Conservation (phyloP, 2,329 filamentous ascomycete genomes). For the Periconia digitata region DNA sequence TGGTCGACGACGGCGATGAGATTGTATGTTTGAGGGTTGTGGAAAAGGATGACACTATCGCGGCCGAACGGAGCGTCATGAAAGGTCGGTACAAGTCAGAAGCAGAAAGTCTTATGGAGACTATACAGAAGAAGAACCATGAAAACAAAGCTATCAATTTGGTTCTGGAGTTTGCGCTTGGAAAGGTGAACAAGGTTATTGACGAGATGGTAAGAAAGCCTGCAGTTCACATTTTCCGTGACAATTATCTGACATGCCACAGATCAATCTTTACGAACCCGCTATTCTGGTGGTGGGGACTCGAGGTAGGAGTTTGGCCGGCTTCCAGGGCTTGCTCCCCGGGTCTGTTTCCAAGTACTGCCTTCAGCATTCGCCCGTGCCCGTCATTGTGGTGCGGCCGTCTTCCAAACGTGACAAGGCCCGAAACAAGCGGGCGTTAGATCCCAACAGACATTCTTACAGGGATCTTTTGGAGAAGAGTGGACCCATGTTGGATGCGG, state of each 20-base stretch:
- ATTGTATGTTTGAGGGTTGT: constrained; percentile 87
- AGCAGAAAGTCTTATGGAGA: constrained; percentile 71
- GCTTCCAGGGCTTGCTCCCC: constrained; percentile 81
- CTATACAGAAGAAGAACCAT: constrained; percentile 78
- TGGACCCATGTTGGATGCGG: constrained; percentile 56
- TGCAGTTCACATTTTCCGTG: too few species aligned
- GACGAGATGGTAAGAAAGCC: constrained; percentile 82
- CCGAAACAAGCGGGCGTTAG: constrained; percentile 79
- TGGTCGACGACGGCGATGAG: constrained; percentile 92
- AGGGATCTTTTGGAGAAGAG: constrained; percentile 73
- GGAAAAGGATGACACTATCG: constrained; percentile 76
- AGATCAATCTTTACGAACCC: constrained; percentile 92
- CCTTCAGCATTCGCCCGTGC: constrained; percentile 87
- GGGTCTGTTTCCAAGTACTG: constrained; percentile 95
- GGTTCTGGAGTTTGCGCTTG: constrained; percentile 82
- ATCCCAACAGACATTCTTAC: constrained; percentile 76
- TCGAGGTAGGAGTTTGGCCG: constrained; percentile 78
- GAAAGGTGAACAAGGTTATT: constrained; percentile 87
- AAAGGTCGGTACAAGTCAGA: constrained; percentile 74
- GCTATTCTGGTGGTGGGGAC: constrained; percentile 91
- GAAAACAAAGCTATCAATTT: constrained; percentile 83
- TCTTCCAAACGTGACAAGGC: constrained; percentile 87
- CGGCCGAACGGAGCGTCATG: constrained; percentile 61
- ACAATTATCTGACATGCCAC: constrained; percentile 14
- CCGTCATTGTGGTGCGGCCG: constrained; percentile 88